Evolutionary conservation across 495 filamentous ascomycete genomes (phyloP), one percentile per base, ranked within the genome.

Genomic region (Xylaria castorea): DNA sequence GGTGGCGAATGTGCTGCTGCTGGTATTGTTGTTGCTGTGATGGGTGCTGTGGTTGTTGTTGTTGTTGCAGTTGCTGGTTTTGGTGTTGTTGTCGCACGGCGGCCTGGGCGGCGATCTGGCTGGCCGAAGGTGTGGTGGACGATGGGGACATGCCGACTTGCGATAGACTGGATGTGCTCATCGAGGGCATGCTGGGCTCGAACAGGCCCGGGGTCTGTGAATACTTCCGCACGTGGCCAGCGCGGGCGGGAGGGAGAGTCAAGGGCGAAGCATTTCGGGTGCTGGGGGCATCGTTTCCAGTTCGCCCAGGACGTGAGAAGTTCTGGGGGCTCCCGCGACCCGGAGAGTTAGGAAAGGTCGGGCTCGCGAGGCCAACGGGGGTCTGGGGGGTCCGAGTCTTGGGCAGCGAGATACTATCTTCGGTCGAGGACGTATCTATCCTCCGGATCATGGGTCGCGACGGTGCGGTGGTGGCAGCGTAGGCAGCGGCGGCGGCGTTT

Each of bases 91-190:
- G 73, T 32, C 79, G 80, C 79, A 84, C 83, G 18, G 94, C 94
- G 25, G 95, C 89, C 83, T 98, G 95, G 32, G 94, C 95, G 25
- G 95, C 95, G 75, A 97, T 97, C 77, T 93, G 90, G 72, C 93
- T 95, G 9, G 94, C 93, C 4, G 91, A 85, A 70, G 85, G 80
- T 12, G 83, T 76, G 48, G 79, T 78, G 74, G 77, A 81, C 8
- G 77, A 60, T 50, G 82, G 81, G 25, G 74, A 69, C 71, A 82
- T 77, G 38, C 77, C 84, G 81, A 85, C 81, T 79, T 85, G 86
- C 34, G 74, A 84, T 76, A 81, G 85, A 87, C 76, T 83, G 88
- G 89, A 78, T 0, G 81, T 81, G 80, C 81, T 87, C 25, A 84
- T 85, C n/a, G 93, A 93, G 2, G 94, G 93, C 42, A 97, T 83